Conservation (phyloP, 495 filamentous ascomycete genomes). For the Podospora pseudopauciseta region DNA sequence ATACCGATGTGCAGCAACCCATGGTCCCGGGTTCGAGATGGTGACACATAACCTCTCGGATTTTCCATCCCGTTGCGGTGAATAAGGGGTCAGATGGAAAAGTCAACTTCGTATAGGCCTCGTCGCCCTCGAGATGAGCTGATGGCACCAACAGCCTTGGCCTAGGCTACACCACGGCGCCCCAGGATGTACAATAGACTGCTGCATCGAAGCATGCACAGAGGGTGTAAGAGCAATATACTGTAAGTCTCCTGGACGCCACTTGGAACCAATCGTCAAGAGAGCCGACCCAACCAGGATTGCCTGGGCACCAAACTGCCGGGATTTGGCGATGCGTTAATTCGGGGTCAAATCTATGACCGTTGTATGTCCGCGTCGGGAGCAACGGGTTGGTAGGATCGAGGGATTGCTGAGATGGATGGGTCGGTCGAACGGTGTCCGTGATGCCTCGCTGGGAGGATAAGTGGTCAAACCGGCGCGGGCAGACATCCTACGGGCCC, state of each 20-base stretch:
- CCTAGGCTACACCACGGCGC: constrained; percentile 1
- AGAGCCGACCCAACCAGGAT: neutral
- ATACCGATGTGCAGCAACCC: constrained; percentile 1
- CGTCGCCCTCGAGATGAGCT: neutral
- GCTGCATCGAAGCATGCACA: constrained; percentile 5
- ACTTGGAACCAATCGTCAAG: constrained; percentile 10
- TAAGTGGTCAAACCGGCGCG: constrained; percentile 9
- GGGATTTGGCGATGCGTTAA: constrained; percentile 7
- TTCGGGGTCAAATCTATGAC: constrained; percentile 14
- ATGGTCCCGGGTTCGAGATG: neutral
- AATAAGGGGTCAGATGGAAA: constrained; percentile 14
- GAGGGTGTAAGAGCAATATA: constrained; percentile 14
- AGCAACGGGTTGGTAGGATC: neutral
- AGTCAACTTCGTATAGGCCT: neutral
- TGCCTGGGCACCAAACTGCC: constrained; percentile 3
- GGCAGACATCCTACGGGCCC: constrained; percentile 5
- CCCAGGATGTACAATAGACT: neutral
- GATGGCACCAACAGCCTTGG: neutral
- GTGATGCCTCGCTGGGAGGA: constrained; percentile 2
- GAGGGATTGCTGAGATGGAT: constrained; percentile 1
- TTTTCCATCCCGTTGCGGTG: neutral
- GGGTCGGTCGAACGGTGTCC: neutral
- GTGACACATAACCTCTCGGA: constrained; percentile 7
- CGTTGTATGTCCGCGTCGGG: constrained; percentile 1
- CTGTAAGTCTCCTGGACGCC: constrained; percentile 12